These are phyloP conservation scores for Yueomyces sp. DNA, from an alignment of 805 yeast genomes.

Conservation along the genomic window DNA sequence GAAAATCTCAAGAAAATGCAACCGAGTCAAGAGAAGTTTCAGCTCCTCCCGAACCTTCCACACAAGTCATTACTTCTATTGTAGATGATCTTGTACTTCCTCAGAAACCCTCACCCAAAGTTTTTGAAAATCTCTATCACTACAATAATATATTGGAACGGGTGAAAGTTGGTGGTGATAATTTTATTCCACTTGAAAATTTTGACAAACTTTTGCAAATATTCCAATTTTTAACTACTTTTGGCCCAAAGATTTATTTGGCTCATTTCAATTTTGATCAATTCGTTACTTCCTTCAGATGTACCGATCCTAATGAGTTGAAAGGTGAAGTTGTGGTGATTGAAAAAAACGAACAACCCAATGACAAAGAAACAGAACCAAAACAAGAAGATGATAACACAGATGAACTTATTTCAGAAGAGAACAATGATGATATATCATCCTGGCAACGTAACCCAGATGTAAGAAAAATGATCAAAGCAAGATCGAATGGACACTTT, in stretches of 20 bases:
- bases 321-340: slow-evolving; percentile 17
- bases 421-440: slow-evolving; percentile 4
- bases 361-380: background rate
- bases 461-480: slow-evolving; percentile 8
- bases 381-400: background rate
- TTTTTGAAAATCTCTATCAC: slow-evolving; percentile 7
- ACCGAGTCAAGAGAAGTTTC: background rate
- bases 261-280: slow-evolving; percentile 19
- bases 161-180: slow-evolving; percentile 3
- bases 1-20: background rate
- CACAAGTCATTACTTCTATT: slow-evolving; percentile 10
- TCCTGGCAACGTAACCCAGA: slow-evolving; percentile 13
- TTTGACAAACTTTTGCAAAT: slow-evolving; percentile 16
- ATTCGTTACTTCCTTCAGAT: slow-evolving; percentile 17
- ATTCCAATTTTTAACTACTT: slow-evolving; percentile 21
- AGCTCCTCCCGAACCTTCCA: background rate
- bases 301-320: slow-evolving; percentile 17
- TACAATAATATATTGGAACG: slow-evolving; percentile 15
- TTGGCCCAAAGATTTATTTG: slow-evolving; percentile 13
- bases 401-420: background rate
- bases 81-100: slow-evolving; percentile 17
- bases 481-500: slow-evolving; percentile 3
- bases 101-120: slow-evolving; percentile 12
- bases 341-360: background rate
- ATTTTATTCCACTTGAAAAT: slow-evolving; percentile 5